Percentiles rank a stretch among this genome's conserved stretches.
These are phyloP conservation scores for Capronia coronata DNA, from an alignment of 2,329 filamentous ascomycete genomes.

Conservation along the genomic window DNA sequence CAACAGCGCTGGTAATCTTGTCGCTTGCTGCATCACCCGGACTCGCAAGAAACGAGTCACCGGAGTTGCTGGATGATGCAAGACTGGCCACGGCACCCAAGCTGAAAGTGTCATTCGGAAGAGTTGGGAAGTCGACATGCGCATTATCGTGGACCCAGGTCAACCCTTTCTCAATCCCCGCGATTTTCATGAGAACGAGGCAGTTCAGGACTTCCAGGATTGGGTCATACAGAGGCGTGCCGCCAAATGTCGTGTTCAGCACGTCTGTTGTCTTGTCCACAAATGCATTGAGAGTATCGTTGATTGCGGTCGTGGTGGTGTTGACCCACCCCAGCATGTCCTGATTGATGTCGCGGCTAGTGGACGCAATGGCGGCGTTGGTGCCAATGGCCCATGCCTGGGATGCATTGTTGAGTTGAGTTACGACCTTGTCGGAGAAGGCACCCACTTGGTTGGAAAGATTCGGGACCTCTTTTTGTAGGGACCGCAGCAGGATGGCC, in stretches of 20 bases:
- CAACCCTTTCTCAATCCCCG: conserved; percentile 76
- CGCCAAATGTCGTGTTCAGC: conserved; percentile 71
- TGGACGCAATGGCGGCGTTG: conserved; percentile 62
- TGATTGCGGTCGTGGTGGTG: conserved; percentile 73
- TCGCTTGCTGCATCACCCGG: conserved; percentile 68
- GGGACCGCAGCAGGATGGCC: conserved; percentile 64
- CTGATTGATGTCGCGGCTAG: conserved; percentile 68
- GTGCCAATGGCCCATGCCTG: conserved; percentile 68
- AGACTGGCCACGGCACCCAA: conserved; percentile 60
- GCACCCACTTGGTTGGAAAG: conserved; percentile 67
- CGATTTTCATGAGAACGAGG: conserved; percentile 80
- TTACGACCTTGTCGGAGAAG: conserved; percentile 72
- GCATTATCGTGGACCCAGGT: conserved; percentile 90
- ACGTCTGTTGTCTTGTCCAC: conserved; percentile 67
- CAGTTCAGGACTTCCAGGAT: conserved; percentile 77
- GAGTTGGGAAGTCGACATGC: conserved; percentile 69
- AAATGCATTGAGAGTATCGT: conserved; percentile 77
- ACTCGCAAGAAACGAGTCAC: conserved; percentile 67
- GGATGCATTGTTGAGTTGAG: conserved; percentile 65
- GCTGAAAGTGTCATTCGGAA: conserved; percentile 77
- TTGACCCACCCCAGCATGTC: conserved; percentile 83
- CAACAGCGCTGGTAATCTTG: conserved; percentile 70
- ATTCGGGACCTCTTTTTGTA: conserved; percentile 69
- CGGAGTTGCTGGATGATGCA: conserved; percentile 46
- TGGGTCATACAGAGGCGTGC: conserved; percentile 70